Evolutionary conservation across 495 filamentous ascomycete genomes (phyloP), one percentile per base, ranked within the genome.

Genomic region (Neohortaea acidophila): DNA sequence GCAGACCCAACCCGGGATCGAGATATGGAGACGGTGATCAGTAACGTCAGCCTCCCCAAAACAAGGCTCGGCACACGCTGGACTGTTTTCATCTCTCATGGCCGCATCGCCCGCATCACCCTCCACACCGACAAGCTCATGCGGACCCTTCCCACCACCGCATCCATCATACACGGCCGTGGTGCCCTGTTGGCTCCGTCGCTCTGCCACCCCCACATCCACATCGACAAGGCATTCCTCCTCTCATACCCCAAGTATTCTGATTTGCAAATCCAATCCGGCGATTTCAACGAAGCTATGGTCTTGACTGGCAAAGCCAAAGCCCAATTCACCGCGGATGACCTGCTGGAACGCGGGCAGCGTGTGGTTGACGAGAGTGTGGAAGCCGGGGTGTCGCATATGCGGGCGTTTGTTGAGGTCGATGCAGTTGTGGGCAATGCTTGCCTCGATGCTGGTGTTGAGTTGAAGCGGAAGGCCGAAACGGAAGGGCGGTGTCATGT

Each of bases 341-440:
- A 83, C 57, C 61, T 84, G 24, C 54, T 75, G 9, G 53, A 63
- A 35, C 62, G 80, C 49, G 79, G 79, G 2, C 59, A 65, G 33
- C 71, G 72, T 64, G 62, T 84, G 4, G 64, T 84, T 12, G 68
- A 73, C 30, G 76, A 81, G 44, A 81, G 76, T 43, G 66, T 77
- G 30, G 54, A 60, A 11, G 61, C 68, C 14, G 81, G 79, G 0
- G 81, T 84, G 7, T 81, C 77, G 0, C 67, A 67, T 28, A 77
- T 83, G 67, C 61, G 79, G 28, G 74, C 75, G 10, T 84, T 83
- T 47, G 78, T 81, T 12, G 81, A 84, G 56, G 65, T 84, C 1
- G 81, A 84, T 56, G 61, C 63, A 22, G 64, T 66, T 11, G 78
- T 82, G 2, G 54, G 60, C 6, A 54, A 60, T 39, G 66, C 66